Base-by-base conservation (phyloP, 495 filamentous ascomycete genomes). In the Xylaria telfairii region DNA sequence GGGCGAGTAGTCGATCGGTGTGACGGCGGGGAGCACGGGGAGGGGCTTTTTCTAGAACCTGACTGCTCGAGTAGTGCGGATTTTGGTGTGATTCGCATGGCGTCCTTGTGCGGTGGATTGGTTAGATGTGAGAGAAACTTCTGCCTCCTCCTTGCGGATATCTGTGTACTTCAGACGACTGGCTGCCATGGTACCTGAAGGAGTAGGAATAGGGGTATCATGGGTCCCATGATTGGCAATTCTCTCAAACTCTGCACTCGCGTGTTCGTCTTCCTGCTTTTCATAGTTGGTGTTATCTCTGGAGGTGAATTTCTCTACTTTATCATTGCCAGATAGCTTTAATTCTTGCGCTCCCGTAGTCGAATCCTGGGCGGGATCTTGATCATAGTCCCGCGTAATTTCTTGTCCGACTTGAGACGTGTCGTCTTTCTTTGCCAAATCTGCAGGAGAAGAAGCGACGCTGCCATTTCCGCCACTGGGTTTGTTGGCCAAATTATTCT, bases 1-100 rank as follows among this genome's bases (percentile, higher is more conserved):
- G 2, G 75, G 77, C 19, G 26, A 26, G 64, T 74, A 78, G 42
- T 74, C 75, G 57, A 77, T 77, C 0, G 77, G 73, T 1, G 62
- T 7, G 57, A 78, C 69, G 19, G 57, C 21, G 5, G 66, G 72
- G 64, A 72, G 62, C 1, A 10, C 26, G 13, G 56, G 30, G 0
- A 7, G 15, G 13, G 3, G 19, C 32, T 59, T 32, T 17, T 37
- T 15, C 21, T 66, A 37, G 37, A 53, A 64, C 32, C 71, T n/a
- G 4, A 64, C 61, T n/a, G 42, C 60, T 1, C 69, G 68, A 4
- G 66, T 30, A 21, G 60, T 65, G 34, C 71, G 71, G 44, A 72
- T 57, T 39, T 73, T 68, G 34, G 59, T 63, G 30, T 54, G 53
- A 9, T 54, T 63, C 60, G 66, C 44, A 21, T 42, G 64, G 15